These are phyloP conservation scores for Solanum rostratum DNA, from an alignment of 257 asterid genomes.

Conservation along the genomic window DNA sequence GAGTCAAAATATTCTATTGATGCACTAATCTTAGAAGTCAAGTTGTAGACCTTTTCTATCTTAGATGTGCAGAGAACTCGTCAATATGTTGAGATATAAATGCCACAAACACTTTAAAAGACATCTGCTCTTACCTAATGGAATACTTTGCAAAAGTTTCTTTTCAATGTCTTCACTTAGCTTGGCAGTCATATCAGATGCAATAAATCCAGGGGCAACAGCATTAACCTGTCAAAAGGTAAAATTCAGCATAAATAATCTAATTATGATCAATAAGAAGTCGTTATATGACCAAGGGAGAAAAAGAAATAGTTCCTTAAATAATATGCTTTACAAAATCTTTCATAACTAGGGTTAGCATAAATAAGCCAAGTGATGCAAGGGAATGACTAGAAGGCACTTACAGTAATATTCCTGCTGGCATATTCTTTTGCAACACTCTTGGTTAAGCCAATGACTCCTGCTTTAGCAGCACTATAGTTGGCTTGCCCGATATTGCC, in stretches of 20 bases:
- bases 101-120: neutral
- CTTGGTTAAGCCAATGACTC: conserved; percentile 93
- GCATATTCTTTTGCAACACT: conserved; percentile 92
- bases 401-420: conserved; percentile 80
- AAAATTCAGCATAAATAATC: neutral
- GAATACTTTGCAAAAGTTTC: conserved; percentile 68
- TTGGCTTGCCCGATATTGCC: conserved; percentile 97
- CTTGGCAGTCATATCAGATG: conserved; percentile 89
- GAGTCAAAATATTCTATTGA: neutral
- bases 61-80: neutral
- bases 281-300: neutral
- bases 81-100: neutral
- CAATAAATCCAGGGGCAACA: conserved; percentile 97
- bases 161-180: conserved; percentile 73
- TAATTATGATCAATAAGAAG: neutral
- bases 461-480: conserved; percentile 98
- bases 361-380: neutral
- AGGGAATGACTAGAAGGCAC: conserved; percentile 12
- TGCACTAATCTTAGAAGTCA: neutral
- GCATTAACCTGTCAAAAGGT: conserved; percentile 66
- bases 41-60: neutral
- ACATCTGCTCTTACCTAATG: conserved; percentile 48
- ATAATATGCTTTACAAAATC: neutral
- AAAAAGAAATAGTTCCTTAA: neutral
- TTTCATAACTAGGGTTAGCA: neutral